Evolutionary conservation across 2,329 filamentous ascomycete species (phyloP).

Genomic region (Cercospora beticola): DNA sequence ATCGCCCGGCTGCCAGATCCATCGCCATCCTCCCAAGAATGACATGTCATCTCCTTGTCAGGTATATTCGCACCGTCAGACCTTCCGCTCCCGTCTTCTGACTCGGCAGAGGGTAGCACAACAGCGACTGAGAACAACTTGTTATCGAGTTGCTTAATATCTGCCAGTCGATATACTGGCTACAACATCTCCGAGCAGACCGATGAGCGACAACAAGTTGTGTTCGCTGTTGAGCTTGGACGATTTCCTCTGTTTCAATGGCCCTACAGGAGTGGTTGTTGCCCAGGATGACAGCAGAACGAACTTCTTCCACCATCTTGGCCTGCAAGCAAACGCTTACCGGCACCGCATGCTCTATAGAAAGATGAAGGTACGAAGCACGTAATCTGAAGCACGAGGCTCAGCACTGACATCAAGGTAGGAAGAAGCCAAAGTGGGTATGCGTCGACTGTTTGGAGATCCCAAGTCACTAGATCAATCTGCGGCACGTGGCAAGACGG

Average conservation of each 20-base stretch:
- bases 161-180: not conserved
- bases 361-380: conserved; percentile 22
- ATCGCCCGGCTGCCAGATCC: not conserved
- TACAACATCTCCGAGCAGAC: not conserved
- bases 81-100: not conserved
- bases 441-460: conserved; percentile 24
- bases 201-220: conserved; percentile 12
- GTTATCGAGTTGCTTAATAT: not conserved
- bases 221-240: conserved; percentile 19
- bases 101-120: not conserved
- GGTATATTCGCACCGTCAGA: not conserved
- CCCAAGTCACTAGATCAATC: conserved; percentile 21
- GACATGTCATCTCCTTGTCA: not conserved
- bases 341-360: conserved; percentile 23
- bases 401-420: not conserved
- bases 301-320: conserved; percentile 25
- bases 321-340: conserved; percentile 21
- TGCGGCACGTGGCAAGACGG: conserved; percentile 15
- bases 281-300: conserved; percentile 23
- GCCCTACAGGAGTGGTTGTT: conserved; percentile 14
- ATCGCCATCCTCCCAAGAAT: conserved; percentile 1
- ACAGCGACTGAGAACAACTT: not conserved
- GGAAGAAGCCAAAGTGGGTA: conserved; percentile 24
- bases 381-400: not conserved
- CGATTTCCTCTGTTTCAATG: conserved; percentile 18